Evolutionary conservation across 148 eudicot species (phyloP).

Genomic region (Rhododendron vialii): DNA sequence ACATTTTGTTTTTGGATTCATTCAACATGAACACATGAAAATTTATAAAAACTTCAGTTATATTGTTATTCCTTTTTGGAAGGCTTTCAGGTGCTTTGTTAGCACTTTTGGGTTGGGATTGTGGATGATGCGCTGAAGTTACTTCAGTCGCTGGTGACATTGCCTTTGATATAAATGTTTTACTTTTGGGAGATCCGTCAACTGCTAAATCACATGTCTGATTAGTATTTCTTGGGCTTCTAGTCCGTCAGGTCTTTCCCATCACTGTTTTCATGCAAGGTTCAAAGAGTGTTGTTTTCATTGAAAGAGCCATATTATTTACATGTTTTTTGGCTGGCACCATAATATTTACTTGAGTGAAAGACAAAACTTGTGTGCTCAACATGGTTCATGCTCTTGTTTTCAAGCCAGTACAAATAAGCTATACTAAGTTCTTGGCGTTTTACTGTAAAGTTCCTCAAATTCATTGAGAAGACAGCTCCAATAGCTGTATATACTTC

Average conservation of each 20-base stretch:
- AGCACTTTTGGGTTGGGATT: neutral
- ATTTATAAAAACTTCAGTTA: neutral
- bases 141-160: too few species aligned
- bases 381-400: neutral
- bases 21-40: neutral
- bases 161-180: conserved; percentile 61
- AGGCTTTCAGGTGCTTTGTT: neutral
- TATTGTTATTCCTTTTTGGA: neutral
- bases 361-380: neutral
- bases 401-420: neutral
- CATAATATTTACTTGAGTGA: neutral
- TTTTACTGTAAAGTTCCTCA: conserved; percentile 67
- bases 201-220: conserved; percentile 94
- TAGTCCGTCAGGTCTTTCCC: neutral
- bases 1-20: neutral
- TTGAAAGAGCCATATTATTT: neutral
- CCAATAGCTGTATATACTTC: conserved; percentile 98
- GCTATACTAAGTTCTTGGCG: neutral
- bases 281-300: neutral
- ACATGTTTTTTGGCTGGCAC: neutral
- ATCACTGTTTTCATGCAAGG: neutral
- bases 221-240: neutral
- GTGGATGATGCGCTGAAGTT: neutral
- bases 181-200: conserved; percentile 95
- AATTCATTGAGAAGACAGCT: conserved; percentile 99